Conservation (phyloP, 2,329 filamentous ascomycete genomes). For the Colletotrichum horii region DNA sequence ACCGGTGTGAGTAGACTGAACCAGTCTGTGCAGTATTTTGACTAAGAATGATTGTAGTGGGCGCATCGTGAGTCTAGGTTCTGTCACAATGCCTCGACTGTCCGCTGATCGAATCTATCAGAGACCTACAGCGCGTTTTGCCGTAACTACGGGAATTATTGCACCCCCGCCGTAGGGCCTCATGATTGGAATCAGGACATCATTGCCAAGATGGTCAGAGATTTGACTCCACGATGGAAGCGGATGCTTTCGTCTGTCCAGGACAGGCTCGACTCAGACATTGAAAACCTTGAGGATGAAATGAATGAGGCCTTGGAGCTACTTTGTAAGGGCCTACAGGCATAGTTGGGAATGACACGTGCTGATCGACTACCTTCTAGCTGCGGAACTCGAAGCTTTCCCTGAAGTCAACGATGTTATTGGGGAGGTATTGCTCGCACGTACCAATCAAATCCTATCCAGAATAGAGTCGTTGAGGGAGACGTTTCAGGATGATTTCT, state of each 20-base stretch:
- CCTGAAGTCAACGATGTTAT: background rate
- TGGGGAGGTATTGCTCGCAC: background rate
- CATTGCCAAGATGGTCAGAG: constrained; percentile 38
- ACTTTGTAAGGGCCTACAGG: background rate
- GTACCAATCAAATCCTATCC: background rate
- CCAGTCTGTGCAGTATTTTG: background rate
- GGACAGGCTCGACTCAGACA: background rate
- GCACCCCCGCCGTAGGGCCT: constrained; percentile 26
- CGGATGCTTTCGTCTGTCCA: background rate
- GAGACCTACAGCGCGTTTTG: constrained; percentile 47
- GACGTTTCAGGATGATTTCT: constrained; percentile 23
- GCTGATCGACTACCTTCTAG: background rate
- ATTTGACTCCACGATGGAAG: constrained; percentile 38
- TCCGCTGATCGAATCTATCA: constrained; percentile 12
- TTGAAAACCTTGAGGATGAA: background rate
- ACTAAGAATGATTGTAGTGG: background rate
- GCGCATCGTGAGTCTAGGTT: background rate
- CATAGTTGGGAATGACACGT: background rate
- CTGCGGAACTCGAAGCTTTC: background rate
- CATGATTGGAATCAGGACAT: constrained; percentile 53
- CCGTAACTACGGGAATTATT: constrained; percentile 41
- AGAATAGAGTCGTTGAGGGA: constrained; percentile 26
- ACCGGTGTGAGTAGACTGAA: constrained; percentile 33
- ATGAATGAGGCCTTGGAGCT: background rate
- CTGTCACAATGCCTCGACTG: background rate